These are phyloP conservation scores for Podosphaera leucotricha DNA, from an alignment of 2,329 filamentous ascomycete species.

Conservation along the genomic window DNA sequence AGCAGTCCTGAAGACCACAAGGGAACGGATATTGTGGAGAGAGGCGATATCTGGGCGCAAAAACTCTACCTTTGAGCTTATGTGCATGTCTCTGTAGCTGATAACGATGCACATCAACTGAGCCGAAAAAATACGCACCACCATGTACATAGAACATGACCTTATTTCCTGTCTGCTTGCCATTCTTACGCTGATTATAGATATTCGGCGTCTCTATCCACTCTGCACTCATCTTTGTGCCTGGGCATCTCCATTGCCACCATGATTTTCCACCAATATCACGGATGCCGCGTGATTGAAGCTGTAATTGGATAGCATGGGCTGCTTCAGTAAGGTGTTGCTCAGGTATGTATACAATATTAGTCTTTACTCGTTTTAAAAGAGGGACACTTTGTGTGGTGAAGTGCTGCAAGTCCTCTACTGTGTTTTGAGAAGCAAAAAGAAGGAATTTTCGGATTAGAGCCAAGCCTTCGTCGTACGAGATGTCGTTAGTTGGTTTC, in stretches of 20 bases:
- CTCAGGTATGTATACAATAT: constrained; percentile 40
- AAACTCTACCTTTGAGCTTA: constrained; percentile 72
- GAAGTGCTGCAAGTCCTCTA: constrained; percentile 84
- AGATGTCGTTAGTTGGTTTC: constrained; percentile 73
- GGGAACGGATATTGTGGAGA: constrained; percentile 91
- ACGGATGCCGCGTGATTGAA: constrained; percentile 53
- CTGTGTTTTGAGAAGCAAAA: constrained; percentile 68
- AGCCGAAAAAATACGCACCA: constrained; percentile 87
- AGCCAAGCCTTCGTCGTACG: constrained; percentile 79
- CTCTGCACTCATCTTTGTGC: constrained; percentile 49
- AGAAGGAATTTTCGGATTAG: constrained; percentile 68
- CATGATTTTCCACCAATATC: constrained; percentile 60
- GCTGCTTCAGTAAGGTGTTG: constrained; percentile 44
- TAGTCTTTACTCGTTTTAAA: constrained; percentile 66
- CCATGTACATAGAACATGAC: constrained; percentile 91
- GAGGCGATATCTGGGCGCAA: constrained; percentile 70
- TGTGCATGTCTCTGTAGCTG: constrained; percentile 90
- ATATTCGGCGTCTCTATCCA: constrained; percentile 93
- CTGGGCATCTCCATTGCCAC: constrained; percentile 69
- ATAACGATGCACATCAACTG: constrained; percentile 90
- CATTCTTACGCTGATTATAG: constrained; percentile 45
- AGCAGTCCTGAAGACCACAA: constrained; percentile 70
- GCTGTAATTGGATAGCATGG: constrained; percentile 40
- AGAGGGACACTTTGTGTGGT: constrained; percentile 79
- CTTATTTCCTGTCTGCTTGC: constrained; percentile 35